Evolutionary conservation across 257 asterid genomes (phyloP).

Genomic region (Gynochthodes officinalis): DNA sequence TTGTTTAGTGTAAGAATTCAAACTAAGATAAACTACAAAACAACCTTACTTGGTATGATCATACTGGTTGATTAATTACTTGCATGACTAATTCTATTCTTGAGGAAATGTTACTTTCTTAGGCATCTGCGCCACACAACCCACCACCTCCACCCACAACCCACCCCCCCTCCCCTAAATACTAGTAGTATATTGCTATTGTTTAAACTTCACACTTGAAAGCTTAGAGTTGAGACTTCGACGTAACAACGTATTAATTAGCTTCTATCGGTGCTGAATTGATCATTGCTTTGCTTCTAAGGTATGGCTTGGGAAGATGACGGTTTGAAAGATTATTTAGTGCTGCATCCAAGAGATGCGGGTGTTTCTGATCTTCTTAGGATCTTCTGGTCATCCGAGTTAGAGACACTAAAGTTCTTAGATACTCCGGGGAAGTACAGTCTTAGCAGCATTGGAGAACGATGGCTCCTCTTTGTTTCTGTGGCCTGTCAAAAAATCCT

Average conservation of each 20-base stretch:
- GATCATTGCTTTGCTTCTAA: conserved; percentile 14
- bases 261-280: no score
- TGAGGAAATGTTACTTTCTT: no score
- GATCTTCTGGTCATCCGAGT: conserved; percentile 33
- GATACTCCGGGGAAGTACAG: conserved; percentile 18
- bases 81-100: no score
- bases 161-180: no score
- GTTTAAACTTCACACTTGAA: not conserved
- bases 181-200: not conserved
- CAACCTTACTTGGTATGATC: no score
- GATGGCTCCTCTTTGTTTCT: conserved; percentile 65
- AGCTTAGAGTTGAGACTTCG: not conserved
- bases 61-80: no score
- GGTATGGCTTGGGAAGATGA: conserved; percentile 9
- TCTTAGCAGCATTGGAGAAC: conserved; percentile 22
- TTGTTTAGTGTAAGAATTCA: no score
- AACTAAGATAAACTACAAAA: no score
- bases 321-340: conserved; percentile 35
- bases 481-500: conserved; percentile 40
- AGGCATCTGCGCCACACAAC: no score
- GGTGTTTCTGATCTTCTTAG: conserved; percentile 38
- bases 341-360: conserved; percentile 43
- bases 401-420: conserved; percentile 34
- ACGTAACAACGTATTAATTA: not conserved
- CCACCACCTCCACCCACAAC: no score